These are phyloP conservation scores for Seiridium unicorne DNA, from an alignment of 2,329 filamentous ascomycete species.

Conservation along the genomic window DNA sequence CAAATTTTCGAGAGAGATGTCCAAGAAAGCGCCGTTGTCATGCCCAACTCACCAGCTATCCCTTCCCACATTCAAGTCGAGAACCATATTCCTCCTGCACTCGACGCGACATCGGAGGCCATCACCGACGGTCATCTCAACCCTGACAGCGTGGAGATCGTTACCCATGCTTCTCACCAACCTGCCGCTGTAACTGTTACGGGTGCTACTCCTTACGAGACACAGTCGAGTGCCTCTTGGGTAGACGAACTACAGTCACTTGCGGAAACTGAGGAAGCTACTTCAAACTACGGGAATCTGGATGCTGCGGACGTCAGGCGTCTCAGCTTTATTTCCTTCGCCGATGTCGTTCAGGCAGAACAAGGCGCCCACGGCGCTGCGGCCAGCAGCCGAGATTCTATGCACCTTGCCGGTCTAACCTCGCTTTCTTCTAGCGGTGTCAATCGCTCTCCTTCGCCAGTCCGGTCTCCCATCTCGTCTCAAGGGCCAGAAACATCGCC, in stretches of 20 bases:
- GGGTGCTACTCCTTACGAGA: slow-evolving; percentile 39
- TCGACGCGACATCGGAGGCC: slow-evolving; percentile 87
- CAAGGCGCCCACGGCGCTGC: slow-evolving; percentile 58
- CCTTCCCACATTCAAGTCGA: slow-evolving; percentile 92
- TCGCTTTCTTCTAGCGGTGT: slow-evolving; percentile 50
- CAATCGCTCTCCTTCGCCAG: slow-evolving; percentile 75
- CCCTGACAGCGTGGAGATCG: slow-evolving; percentile 88
- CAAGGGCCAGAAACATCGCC: slow-evolving; percentile 68
- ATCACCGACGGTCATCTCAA: slow-evolving; percentile 85
- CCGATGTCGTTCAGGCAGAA: slow-evolving; percentile 87
- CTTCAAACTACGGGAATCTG: slow-evolving; percentile 74
- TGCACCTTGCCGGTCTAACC: slow-evolving; percentile 67
- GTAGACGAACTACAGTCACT: slow-evolving; percentile 57
- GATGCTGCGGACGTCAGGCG: slow-evolving; percentile 78
- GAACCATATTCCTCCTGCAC: slow-evolving; percentile 86
- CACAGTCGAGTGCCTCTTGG: slow-evolving; percentile 47
- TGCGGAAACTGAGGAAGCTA: slow-evolving; percentile 57
- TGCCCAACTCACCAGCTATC: slow-evolving; percentile 78
- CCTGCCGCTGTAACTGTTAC: slow-evolving; percentile 70
- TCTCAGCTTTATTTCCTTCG: slow-evolving; percentile 93
- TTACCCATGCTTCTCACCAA: slow-evolving; percentile 83
- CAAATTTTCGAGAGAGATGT: slow-evolving; percentile 95
- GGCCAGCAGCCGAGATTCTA: slow-evolving; percentile 62
- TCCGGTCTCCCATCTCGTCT: slow-evolving; percentile 76
- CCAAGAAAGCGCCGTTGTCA: slow-evolving; percentile 70